A percentile compares a stretch with the other conserved stretches of the same genome.
Evolutionary conservation across 139 green algal genomes (phyloP).

Genomic region (Coccomyxa sp.): DNA sequence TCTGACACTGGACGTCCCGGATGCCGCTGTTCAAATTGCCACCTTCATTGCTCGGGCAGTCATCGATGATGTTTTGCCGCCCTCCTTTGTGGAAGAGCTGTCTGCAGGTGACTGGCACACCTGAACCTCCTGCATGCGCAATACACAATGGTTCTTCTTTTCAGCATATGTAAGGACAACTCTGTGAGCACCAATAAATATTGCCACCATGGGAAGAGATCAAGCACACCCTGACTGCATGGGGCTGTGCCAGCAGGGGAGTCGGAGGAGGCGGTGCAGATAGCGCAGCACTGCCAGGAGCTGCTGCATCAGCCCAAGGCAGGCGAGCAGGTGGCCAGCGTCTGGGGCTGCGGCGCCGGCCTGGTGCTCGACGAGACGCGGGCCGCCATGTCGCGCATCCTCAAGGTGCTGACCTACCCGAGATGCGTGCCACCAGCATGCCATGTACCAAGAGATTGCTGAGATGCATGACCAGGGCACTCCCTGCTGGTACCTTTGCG

Average conservation of each 20-base stretch:
- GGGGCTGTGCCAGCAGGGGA: no score
- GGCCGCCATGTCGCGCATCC: conserved; percentile 50
- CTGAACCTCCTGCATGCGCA: no score
- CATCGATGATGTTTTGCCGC: conserved; percentile 82
- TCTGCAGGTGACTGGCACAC: conserved; percentile 9
- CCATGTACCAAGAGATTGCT: no score
- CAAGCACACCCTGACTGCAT: no score
- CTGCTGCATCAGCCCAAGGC: conserved; percentile 55
- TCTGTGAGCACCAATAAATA: no score
- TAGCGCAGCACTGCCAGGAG: conserved; percentile 37
- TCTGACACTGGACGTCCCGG: conserved; percentile 77
- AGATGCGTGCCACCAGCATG: background rate
- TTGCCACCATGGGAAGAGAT: no score
- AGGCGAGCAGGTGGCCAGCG: conserved; percentile 74
- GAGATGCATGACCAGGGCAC: no score
- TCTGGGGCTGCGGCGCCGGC: conserved; percentile 65
- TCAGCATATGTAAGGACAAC: no score
- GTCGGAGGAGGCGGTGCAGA: background rate
- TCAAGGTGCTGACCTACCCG: conserved; percentile 37
- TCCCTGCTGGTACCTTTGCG: no score
- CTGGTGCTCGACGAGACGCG: conserved; percentile 54
- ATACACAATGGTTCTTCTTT: no score
- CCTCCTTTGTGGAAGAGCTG: conserved; percentile 46
- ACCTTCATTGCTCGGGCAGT: conserved; percentile 78
- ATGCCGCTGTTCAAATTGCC: conserved; percentile 54